A percentile compares a stretch with the other conserved stretches of the same genome.
These are phyloP conservation scores for Fusarium buharicum DNA, from an alignment of 2,329 filamentous ascomycete species.

Conservation along the genomic window DNA sequence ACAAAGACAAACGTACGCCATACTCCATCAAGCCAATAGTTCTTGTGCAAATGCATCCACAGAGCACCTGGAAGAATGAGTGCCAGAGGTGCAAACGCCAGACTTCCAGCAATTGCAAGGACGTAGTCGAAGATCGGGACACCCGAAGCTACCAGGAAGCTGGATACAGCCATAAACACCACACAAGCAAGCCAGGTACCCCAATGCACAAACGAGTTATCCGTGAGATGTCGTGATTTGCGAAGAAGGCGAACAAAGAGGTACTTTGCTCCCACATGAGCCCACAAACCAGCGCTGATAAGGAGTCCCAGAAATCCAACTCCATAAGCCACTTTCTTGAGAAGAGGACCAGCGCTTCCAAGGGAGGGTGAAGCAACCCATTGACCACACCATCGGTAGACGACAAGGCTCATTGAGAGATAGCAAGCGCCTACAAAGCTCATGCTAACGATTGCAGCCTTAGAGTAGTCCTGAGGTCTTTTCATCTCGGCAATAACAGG, in stretches of 20 bases:
- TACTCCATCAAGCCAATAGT: not conserved
- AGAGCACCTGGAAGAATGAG: not conserved
- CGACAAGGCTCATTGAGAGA: constrained; percentile 66
- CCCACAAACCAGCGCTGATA: not conserved
- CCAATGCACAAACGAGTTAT: not conserved
- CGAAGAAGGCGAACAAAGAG: not conserved
- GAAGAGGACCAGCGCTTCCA: not conserved
- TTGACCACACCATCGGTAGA: constrained; percentile 70
- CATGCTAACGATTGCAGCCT: constrained; percentile 68
- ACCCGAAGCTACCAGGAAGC: not conserved
- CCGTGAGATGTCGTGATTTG: not conserved
- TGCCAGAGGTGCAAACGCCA: not conserved
- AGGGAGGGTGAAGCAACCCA: constrained; percentile 67
- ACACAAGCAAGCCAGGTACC: not conserved
- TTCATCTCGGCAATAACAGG: constrained; percentile 74
- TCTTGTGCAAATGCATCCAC: not conserved
- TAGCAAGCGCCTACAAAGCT: constrained; percentile 66
- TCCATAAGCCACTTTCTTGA: not conserved
- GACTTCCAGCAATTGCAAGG: not conserved
- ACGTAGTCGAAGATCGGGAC: not conserved
- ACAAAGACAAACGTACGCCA: not conserved
- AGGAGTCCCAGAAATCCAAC: not conserved
- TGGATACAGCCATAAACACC: not conserved
- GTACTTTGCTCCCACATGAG: not conserved
- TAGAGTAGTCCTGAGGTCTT: constrained; percentile 48